Conservation (phyloP, 2,329 filamentous ascomycete species). For the Dactylellina cionopaga region DNA sequence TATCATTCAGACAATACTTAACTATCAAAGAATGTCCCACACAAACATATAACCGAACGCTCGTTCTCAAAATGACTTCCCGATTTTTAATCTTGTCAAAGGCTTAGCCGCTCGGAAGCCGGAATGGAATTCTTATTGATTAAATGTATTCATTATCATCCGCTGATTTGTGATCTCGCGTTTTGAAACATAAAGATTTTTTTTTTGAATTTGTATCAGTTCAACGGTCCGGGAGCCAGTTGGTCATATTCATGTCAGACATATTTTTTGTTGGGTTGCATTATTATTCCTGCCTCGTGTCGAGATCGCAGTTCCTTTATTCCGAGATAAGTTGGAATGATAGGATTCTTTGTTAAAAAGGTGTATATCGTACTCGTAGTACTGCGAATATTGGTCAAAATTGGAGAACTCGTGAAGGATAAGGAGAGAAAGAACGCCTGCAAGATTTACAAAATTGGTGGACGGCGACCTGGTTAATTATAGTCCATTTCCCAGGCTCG, state of each 20-base stretch:
- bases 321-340: not conserved
- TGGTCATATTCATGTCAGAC: not conserved
- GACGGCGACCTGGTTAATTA: conserved; percentile 53
- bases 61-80: conserved; percentile 10
- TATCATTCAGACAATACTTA: conserved; percentile 21
- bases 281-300: not conserved
- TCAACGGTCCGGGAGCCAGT: not conserved
- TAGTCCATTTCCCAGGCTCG: conserved; percentile 9
- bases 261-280: not conserved
- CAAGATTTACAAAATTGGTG: conserved; percentile 28
- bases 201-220: not conserved
- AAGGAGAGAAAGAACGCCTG: conserved; percentile 10
- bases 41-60: too few relatives aligned
- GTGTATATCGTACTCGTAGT: too few relatives aligned
- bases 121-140: conserved; percentile 16
- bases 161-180: not conserved
- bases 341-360: not conserved
- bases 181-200: conserved; percentile 33
- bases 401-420: too few relatives aligned
- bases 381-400: too few relatives aligned
- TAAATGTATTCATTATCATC: not conserved
- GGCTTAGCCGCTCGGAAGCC: conserved; percentile 17
- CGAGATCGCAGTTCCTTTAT: not conserved
- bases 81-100: conserved; percentile 5
- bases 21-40: too few relatives aligned